Conservation (phyloP, 495 filamentous ascomycete genomes). For the Darksidea phi region DNA sequence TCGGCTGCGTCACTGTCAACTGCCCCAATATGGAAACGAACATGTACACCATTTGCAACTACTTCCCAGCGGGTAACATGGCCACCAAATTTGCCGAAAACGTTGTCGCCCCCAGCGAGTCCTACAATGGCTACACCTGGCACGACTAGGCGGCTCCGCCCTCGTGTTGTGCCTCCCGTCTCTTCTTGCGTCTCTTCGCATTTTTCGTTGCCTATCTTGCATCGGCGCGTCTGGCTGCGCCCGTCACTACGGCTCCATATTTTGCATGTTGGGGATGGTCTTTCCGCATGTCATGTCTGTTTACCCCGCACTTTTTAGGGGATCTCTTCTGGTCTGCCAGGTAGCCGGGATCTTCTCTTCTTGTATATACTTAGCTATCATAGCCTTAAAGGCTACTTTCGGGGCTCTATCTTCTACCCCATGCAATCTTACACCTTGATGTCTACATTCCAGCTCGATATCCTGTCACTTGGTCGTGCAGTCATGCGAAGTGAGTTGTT, state of each 20-base stretch:
- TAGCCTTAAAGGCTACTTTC: neutral
- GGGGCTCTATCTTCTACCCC: neutral
- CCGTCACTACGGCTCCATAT: no score
- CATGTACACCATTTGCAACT: conserved; percentile 86
- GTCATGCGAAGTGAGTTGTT: no score
- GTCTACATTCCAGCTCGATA: neutral
- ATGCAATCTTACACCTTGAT: neutral
- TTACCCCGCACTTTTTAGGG: no score
- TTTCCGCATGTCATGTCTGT: no score
- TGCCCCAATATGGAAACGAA: conserved; percentile 47
- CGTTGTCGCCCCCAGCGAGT: conserved; percentile 52
- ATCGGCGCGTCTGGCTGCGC: no score
- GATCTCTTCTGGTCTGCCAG: neutral
- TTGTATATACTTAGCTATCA: neutral
- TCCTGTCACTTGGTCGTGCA: no score
- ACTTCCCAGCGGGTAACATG: conserved; percentile 70
- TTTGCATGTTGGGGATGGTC: no score
- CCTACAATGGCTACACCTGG: conserved; percentile 39
- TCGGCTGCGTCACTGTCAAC: conserved; percentile 70
- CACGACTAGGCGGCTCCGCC: conserved; percentile 18
- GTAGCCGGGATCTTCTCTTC: neutral
- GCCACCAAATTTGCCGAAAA: conserved; percentile 64
- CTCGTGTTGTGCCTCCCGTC: neutral
- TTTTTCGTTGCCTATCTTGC: neutral
- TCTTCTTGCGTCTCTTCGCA: neutral